Evolutionary conservation across 1,284 basidiomycete genomes (phyloP).

Genomic region (Meira miltonrushii): DNA sequence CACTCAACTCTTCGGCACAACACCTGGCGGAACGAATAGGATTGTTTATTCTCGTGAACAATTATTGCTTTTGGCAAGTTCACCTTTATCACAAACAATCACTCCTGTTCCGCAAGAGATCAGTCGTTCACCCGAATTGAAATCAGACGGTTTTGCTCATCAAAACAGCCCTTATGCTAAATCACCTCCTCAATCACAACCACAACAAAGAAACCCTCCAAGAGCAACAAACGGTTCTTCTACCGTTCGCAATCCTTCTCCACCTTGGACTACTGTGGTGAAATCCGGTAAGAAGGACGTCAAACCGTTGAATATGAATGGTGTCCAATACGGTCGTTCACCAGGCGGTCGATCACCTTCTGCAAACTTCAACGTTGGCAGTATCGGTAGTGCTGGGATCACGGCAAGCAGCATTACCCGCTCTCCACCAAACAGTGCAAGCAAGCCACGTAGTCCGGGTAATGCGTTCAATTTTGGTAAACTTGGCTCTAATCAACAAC

Average conservation of each 20-base stretch:
- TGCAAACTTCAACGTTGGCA: neutral
- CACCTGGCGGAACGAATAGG: slow-evolving; percentile 27
- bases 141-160: no score
- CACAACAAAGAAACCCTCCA: no score
- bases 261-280: no score
- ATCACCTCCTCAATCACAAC: no score
- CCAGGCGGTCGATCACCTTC: no score
- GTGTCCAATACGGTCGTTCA: no score
- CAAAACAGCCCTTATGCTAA: no score
- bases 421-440: neutral
- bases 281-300: no score
- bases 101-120: slow-evolving; percentile 18
- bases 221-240: no score
- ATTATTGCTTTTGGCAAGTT: slow-evolving; percentile 27
- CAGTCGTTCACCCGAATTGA: slow-evolving; percentile 15
- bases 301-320: no score
- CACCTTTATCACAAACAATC: slow-evolving; percentile 24
- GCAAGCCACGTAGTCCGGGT: slow-evolving; percentile 3
- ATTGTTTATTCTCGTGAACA: slow-evolving; percentile 39
- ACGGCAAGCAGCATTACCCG: neutral
- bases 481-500: neutral
- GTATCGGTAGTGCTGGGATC: neutral
- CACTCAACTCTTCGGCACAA: slow-evolving; percentile 27
- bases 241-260: no score
- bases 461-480: slow-evolving; percentile 10